phyloP scores from a whole-genome alignment of 495 filamentous ascomycete species.

The Talaromyces liani region DNA sequence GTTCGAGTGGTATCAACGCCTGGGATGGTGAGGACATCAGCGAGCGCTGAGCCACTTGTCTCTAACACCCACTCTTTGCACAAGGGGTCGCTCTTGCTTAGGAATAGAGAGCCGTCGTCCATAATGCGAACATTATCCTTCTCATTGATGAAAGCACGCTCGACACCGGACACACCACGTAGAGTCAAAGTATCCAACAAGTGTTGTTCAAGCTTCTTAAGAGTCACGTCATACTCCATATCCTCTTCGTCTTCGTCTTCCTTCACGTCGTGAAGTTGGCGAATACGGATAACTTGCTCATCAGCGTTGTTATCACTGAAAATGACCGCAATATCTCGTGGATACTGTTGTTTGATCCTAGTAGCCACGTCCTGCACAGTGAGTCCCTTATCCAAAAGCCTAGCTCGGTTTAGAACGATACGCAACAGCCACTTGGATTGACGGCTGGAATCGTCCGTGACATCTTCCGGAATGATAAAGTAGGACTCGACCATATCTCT shows the following conservation, averaged over 20 bases:
- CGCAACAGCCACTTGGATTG: conserved; percentile 95
- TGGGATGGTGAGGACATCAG: conserved; percentile 72
- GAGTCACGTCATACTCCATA: conserved; percentile 78
- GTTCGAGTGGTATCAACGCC: conserved; percentile 88
- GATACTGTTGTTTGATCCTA: conserved; percentile 80
- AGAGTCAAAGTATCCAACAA: conserved; percentile 85
- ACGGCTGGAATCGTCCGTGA: conserved; percentile 55
- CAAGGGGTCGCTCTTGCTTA: conserved; percentile 56
- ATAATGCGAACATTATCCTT: conserved; percentile 55
- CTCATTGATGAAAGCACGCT: conserved; percentile 86
- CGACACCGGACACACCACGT: conserved; percentile 80
- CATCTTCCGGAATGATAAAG: conserved; percentile 88
- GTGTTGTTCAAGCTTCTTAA: conserved; percentile 85
- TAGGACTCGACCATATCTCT: conserved; percentile 93
- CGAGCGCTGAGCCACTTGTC: conserved; percentile 80
- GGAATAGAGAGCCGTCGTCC: conserved; percentile 61
- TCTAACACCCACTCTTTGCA: conserved; percentile 95
- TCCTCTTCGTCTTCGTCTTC: conserved; percentile 74
- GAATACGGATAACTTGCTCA: conserved; percentile 87
- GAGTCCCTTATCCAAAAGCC: conserved; percentile 90
- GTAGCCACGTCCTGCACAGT: conserved; percentile 87
- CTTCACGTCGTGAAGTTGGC: conserved; percentile 63
- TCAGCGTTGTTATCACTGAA: conserved; percentile 98
- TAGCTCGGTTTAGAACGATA: conserved; percentile 85
- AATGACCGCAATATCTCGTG: conserved; percentile 82